Conservation (phyloP, 139 green algal genomes). For the Zygnema circumcarinatum region DNA sequence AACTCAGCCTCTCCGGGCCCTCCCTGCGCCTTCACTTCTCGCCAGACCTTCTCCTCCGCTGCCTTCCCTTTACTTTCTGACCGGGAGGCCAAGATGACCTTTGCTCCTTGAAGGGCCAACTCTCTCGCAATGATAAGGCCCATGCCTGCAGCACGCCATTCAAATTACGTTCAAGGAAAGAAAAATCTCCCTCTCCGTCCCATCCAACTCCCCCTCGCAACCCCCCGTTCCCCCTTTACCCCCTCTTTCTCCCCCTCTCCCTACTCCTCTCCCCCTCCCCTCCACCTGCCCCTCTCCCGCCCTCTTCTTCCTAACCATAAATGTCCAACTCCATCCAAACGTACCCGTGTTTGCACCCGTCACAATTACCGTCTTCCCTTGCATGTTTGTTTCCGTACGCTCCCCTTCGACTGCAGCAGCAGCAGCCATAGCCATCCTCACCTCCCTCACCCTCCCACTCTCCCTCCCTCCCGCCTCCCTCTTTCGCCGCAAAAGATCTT, state of each 20-base stretch:
- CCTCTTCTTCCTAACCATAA: too few relatives aligned
- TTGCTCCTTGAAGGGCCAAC: conserved; percentile 44
- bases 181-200: background rate
- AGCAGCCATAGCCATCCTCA: too few relatives aligned
- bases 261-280: too few relatives aligned
- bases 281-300: too few relatives aligned
- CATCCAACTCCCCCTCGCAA: background rate
- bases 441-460: too few relatives aligned
- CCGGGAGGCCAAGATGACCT: conserved; percentile 48
- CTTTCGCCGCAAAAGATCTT: too few relatives aligned
- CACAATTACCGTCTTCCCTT: conserved; percentile 20
- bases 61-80: conserved; percentile 5
- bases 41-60: conserved; percentile 20
- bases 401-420: background rate
- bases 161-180: background rate
- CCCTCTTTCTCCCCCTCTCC: too few relatives aligned
- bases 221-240: background rate
- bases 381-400: background rate
- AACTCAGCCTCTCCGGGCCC: conserved; percentile 11
- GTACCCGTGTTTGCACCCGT: conserved; percentile 18
- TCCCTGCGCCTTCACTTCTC: background rate
- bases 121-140: conserved; percentile 42
- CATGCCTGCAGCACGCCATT: too few relatives aligned
- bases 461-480: too few relatives aligned
- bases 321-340: too few relatives aligned